Percentiles rank a stretch among this genome's conserved stretches.
Evolutionary conservation across 2,329 filamentous ascomycete genomes (phyloP).

Genomic region (Paraconiothyrium brasiliense): DNA sequence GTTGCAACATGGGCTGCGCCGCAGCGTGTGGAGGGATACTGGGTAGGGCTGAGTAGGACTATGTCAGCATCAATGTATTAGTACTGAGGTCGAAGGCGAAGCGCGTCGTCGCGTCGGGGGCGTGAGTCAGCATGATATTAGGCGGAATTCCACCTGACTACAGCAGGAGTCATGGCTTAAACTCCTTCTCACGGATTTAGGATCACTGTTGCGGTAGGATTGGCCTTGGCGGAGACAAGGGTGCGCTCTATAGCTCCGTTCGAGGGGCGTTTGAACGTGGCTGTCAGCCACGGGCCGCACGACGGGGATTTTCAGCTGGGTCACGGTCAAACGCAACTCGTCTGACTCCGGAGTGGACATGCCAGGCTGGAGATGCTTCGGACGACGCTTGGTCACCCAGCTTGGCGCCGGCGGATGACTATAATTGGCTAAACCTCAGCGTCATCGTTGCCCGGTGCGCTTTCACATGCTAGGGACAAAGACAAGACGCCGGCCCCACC

Average conservation of each 20-base stretch:
- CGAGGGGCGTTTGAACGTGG: neutral
- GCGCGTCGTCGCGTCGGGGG: conserved; percentile 3
- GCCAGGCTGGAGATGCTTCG: conserved; percentile 9
- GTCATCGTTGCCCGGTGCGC: conserved; percentile 18
- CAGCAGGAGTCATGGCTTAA: conserved; percentile 3
- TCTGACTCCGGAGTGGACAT: neutral
- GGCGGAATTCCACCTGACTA: conserved; percentile 14
- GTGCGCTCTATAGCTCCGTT: neutral
- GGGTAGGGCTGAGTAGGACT: neutral
- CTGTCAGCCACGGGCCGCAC: conserved; percentile 7
- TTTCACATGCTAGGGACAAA: conserved; percentile 21
- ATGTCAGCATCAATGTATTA: conserved; percentile 1
- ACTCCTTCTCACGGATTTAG: neutral
- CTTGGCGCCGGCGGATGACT: conserved; percentile 2
- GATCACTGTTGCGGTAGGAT: neutral
- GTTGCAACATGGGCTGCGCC: conserved; percentile 7
- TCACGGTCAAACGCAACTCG: neutral
- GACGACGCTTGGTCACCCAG: neutral
- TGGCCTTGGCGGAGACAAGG: neutral
- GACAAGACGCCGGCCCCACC: conserved; percentile 17
- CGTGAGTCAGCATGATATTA: conserved; percentile 5
- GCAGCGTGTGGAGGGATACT: neutral
- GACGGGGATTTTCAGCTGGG: neutral
- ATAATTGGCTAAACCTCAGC: conserved; percentile 12
- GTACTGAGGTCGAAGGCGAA: neutral